Base-by-base conservation (phyloP, 75 land plant species). In the Adiantum capillusveneris region DNA sequence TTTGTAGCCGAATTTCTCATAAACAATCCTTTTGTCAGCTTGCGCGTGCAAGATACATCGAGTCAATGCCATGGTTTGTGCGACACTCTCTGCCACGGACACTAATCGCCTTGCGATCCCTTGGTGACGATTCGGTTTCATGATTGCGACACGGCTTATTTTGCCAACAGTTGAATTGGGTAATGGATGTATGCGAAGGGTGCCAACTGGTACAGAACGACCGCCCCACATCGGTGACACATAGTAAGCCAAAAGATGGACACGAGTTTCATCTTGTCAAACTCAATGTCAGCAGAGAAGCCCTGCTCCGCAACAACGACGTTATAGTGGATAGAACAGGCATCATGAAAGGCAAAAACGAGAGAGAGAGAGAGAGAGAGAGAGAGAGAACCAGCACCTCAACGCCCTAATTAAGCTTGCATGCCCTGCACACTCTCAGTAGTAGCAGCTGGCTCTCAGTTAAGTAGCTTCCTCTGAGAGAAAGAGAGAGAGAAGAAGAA, bases 181-280 rank as follows among this genome's bases (percentile, higher is more conserved):
- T 24, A 26, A 3, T 53, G 2, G 28, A 1, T 53, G 55, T 26
- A 53, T 2, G 13, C 55, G 55, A 25, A 53, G 55, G 25, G 55
- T 53, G 3, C 55, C 55, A 2, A 53, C 55, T 22, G 55, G 55
- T 12, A 53, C 55, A 1, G 55, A 53, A 2, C 55, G 25, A 22
- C 55, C 55, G 25, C 55, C 55, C 55, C 55, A 53, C 5, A 27
- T 3, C 6, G 55, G 55, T 6, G 55, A 53, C 13, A 53, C 55
- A 25, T 53, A 25, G 55, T 53, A 53, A 2, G 55, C 55, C 55
- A 53, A 25, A 2, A 53, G 14, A 53, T 53, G 55, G 25, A 53
- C 55, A 53, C 55, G 25, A 26, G 55, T 53, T 26, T 53, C 55
- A 26, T 53, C 55, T 53, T 53, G 28, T 53, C 55, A 14, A 53